Evolutionary conservation across 768 basidiomycete species (phyloP), one percentile per base, ranked within the genome.

Genomic region (Tulasnella sp.): DNA sequence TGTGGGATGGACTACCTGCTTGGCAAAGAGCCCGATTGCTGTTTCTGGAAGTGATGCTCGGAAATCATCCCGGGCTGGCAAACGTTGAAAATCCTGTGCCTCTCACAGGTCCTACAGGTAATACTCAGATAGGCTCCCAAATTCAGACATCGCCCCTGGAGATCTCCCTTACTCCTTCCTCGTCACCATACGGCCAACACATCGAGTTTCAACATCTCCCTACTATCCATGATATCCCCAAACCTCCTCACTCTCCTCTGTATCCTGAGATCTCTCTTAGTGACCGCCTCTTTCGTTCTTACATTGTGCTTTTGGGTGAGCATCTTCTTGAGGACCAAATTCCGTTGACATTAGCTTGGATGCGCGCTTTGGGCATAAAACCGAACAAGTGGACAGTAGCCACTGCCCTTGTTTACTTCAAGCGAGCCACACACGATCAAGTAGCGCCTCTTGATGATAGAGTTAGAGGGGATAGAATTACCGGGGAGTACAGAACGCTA

Each of bases 341-440:
- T 25, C 79, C 85, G 0, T 69, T 74, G 10, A 69, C 69, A 10
- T 62, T 90, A 0, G 76, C 74, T 16, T 88, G 88, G 84, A 87
- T 86, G 84, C 71, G 72, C 5, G 69, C 67, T 13, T 57, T 86
- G 33, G 63, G 63, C 0, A 65, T 88, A 9, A 33, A 45, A 37
- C 84, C 85, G 1, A 66, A 68, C n/a, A 62, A 59, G 24, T 64
- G 68, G 34, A 80, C 81, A 13, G 63, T 90, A 10, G 72, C 77
- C 1, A 60, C 77, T 0, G 76, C 77, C 19, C 60, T 90, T 44
- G 75, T 78, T 39, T 74, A 82, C 53, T 87, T 84, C 77, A n/a
- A n/a, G n/a, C n/a, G n/a, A n/a, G n/a, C n/a, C n/a, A n/a, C n/a
- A n/a, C n/a, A n/a, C n/a, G n/a, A n/a, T n/a, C n/a, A n/a, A n/a